Conservation (phyloP, 2,329 filamentous ascomycete species). For the Raffaelea ambrosiae region DNA sequence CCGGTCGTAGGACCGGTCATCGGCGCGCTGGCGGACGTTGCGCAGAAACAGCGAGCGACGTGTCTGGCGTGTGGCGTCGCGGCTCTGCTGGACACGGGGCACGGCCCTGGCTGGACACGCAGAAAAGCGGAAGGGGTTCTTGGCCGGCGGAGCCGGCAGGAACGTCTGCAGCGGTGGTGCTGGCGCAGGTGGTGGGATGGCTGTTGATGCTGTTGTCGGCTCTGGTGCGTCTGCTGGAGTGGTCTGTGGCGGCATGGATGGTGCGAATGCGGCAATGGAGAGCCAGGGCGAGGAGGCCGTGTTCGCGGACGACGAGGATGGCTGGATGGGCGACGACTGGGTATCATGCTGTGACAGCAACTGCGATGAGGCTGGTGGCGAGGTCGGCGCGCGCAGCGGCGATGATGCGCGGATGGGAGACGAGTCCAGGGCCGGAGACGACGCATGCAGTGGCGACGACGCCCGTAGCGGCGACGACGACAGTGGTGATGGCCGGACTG, state of each 20-base stretch:
- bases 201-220: background rate
- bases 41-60: conserved; percentile 62
- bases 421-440: conserved; percentile 13
- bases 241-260: background rate
- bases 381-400: conserved; percentile 18
- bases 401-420: conserved; percentile 22
- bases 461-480: conserved; percentile 51
- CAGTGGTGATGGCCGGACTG: conserved; percentile 44
- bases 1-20: conserved; percentile 51
- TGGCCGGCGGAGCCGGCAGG: too few relatives aligned
- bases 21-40: conserved; percentile 51
- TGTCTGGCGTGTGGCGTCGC: conserved; percentile 55
- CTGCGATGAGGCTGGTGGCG: conserved; percentile 5
- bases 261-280: too few relatives aligned
- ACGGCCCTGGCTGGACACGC: conserved; percentile 48
- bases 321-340: conserved; percentile 34
- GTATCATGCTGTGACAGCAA: conserved; percentile 21
- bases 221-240: background rate
- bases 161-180: too few relatives aligned
- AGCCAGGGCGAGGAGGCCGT: too few relatives aligned
- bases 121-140: conserved; percentile 45
- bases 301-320: conserved; percentile 17
- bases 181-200: background rate
- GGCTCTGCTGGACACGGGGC: conserved; percentile 49
- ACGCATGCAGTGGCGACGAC: conserved; percentile 32